Conservation (phyloP, 441 rosid species). For the Breynia disticha region DNA sequence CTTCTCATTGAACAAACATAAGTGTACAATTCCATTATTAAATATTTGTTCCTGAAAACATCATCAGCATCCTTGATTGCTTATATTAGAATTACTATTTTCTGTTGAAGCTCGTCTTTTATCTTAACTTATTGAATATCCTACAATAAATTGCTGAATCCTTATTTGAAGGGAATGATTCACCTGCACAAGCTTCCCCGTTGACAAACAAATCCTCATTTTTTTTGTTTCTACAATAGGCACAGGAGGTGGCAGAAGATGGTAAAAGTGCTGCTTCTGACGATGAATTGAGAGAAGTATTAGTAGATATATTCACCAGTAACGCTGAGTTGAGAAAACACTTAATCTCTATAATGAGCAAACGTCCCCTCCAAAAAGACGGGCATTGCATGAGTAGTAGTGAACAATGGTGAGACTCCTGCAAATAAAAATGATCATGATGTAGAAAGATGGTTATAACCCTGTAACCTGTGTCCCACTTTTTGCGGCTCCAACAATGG, state of each 20-base stretch:
- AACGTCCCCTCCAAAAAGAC: conserved; percentile 35
- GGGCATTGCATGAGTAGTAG: conserved; percentile 19
- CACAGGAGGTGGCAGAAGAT: conserved; percentile 48
- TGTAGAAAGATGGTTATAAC: conserved; percentile 25
- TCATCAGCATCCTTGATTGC: background rate
- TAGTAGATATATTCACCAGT: conserved; percentile 44
- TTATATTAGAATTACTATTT: background rate
- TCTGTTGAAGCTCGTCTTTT: background rate
- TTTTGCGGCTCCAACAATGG: too few relatives aligned
- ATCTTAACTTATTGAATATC: background rate
- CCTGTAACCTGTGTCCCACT: background rate
- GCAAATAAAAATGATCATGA: conserved; percentile 8
- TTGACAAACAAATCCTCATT: background rate
- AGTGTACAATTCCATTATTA: background rate
- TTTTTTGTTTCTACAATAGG: conserved; percentile 24
- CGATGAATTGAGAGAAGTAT: conserved; percentile 55
- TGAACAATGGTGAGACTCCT: conserved; percentile 20
- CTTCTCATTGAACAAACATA: too few relatives aligned
- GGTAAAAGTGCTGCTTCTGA: conserved; percentile 25
- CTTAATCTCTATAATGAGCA: conserved; percentile 46
- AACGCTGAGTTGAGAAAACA: conserved; percentile 67
- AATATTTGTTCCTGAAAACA: background rate
- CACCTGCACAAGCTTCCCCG: background rate
- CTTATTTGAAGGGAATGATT: background rate
- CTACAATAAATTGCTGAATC: background rate